Percentiles rank a stretch among this genome's conserved stretches.
phyloP scores from a whole-genome alignment of 345 rosid species.

The Salix exigua region DNA sequence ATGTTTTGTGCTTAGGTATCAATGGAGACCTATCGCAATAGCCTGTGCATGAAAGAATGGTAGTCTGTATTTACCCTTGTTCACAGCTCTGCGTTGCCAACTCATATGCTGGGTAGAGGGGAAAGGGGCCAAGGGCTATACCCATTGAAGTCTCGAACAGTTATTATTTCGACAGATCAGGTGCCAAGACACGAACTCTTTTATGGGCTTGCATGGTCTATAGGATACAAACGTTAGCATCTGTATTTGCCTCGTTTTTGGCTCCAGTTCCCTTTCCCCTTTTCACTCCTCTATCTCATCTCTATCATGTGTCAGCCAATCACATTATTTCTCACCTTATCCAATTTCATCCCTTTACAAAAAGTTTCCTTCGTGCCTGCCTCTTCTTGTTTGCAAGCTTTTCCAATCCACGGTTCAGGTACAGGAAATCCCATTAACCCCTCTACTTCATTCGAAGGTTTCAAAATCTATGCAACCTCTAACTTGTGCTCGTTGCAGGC shows the following conservation, averaged over 20 bases:
- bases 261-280: not conserved
- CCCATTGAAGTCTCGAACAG: too few relatives aligned
- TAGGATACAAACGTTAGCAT: not conserved
- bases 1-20: not conserved
- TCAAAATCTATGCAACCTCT: not conserved
- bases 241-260: not conserved
- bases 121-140: not conserved
- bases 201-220: not conserved
- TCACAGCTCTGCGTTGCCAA: not conserved
- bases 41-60: not conserved
- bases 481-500: not conserved
- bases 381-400: not conserved
- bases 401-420: not conserved
- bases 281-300: not conserved
- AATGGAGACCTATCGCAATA: not conserved
- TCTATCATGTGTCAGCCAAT: not conserved
- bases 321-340: conserved; percentile 1
- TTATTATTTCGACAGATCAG: not conserved
- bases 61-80: not conserved
- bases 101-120: not conserved
- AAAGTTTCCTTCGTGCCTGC: not conserved
- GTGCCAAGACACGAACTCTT: not conserved
- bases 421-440: not conserved
- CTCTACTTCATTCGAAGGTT: not conserved
- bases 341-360: not conserved